phyloP scores from a whole-genome alignment of 2,329 filamentous ascomycete species.

The Chaetomium globosum region DNA sequence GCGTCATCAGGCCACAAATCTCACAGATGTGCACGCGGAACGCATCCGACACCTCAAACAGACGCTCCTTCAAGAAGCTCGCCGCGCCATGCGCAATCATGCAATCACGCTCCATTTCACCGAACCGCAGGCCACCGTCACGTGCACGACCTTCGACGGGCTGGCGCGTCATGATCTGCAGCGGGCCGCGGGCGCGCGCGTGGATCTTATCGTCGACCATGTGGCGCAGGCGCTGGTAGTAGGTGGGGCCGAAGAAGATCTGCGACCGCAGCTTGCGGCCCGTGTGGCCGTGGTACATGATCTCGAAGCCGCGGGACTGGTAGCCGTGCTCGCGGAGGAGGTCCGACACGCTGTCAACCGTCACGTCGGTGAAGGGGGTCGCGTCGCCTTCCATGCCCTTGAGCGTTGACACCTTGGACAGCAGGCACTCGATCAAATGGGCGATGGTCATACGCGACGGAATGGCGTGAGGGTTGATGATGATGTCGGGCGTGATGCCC shows the following conservation, averaged over 20 bases:
- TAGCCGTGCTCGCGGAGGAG: conserved; percentile 88
- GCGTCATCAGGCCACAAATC: conserved; percentile 98
- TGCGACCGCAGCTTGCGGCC: conserved; percentile 91
- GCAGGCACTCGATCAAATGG: conserved; percentile 97
- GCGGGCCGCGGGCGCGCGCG: conserved; percentile 92
- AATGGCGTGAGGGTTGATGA: conserved; percentile 99
- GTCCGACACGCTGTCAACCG: conserved; percentile 87
- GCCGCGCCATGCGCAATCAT: conserved; percentile 99
- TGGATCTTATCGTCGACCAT: conserved; percentile 99
- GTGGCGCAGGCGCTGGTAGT: conserved; percentile 97
- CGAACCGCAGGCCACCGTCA: conserved; percentile 97
- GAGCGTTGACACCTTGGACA: conserved; percentile 92
- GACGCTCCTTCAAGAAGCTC: conserved; percentile 92
- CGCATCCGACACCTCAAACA: conserved; percentile 96
- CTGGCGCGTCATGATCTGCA: conserved; percentile 95
- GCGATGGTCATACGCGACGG: conserved; percentile 99
- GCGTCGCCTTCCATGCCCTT: conserved; percentile 96
- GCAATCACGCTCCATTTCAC: conserved; percentile 99
- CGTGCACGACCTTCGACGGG: conserved; percentile 97
- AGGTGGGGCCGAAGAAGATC: conserved; percentile 95
- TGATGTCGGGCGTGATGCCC: conserved; percentile 89
- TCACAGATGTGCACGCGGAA: conserved; percentile 98
- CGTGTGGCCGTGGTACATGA: conserved; percentile 99
- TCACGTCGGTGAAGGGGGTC: conserved; percentile 96
- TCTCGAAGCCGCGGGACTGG: conserved; percentile 94